Base-by-base conservation (phyloP, 2,329 filamentous ascomycete genomes). In the Elsinoe ampelina region DNA sequence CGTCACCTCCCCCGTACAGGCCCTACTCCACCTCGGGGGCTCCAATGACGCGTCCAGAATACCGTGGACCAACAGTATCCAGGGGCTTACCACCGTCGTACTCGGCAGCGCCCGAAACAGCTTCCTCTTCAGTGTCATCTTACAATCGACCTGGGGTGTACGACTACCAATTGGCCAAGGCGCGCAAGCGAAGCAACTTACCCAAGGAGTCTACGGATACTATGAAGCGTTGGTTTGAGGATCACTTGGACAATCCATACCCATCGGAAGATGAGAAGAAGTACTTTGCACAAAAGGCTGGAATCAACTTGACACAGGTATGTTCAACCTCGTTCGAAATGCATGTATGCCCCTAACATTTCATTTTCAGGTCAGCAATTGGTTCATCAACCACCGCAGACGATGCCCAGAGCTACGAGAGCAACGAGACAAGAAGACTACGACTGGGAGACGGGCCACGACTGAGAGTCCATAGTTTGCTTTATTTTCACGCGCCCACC, bases 151-250 rank as follows among this genome's bases (percentile, higher is more conserved):
- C 67, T n/a, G 66, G 61, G 45, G 65, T 65, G 32, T 71, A 69
- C 58, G 68, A 71, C 42, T 68, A 69, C 58, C 66, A 69, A 59
- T 65, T 69, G 35, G 65, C 65, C 35, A 70, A 70, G 54, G 65
- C 66, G 26, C 65, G 68, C 10, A 71, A 71, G 58, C 60, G 68
- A 51, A 70, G 68, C 61, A 71, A 71, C 47, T 54, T 71, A 42
- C 68, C 68, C 5, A 71, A 71, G 57, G 66, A 68, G 58, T 70
- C 68, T 32, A 71, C 68, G 43, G 68, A 71, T 59, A 68, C 69
- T 15, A 71, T 71, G 68, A 70, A 70, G 61, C 65, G 63, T n/a
- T 71, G 68, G 68, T 71, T 71, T 45, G 68, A 71, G 57, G 59
- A 69, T 64, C 70, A 71, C 60, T 68, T 71, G 41, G 58, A 65